These are phyloP conservation scores for Taphrina communis DNA, from an alignment of 1,139 yeast species.

Conservation along the genomic window DNA sequence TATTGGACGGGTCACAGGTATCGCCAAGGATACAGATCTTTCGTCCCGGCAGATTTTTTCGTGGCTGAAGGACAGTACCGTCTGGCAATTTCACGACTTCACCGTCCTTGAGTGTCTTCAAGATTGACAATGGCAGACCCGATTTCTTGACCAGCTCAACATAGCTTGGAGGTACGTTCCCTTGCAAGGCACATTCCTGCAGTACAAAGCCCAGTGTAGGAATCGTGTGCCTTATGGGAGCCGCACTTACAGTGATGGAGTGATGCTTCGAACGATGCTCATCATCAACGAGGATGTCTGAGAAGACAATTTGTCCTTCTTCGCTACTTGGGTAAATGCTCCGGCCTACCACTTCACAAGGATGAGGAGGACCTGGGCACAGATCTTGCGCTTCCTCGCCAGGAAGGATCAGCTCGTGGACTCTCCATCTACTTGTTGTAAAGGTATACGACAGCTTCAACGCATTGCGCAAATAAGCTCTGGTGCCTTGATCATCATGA, in stretches of 20 bases:
- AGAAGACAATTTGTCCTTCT: slow-evolving; percentile 4
- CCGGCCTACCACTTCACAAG: slow-evolving; percentile 28
- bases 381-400: slow-evolving; percentile 16
- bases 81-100: slow-evolving; percentile 9
- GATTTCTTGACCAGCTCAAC: slow-evolving; percentile 13
- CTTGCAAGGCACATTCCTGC: slow-evolving; percentile 17
- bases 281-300: slow-evolving; percentile 25
- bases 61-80: slow-evolving; percentile 32
- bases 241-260: slow-evolving; percentile 21
- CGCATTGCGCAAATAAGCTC: slow-evolving; percentile 26
- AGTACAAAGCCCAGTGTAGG: slow-evolving; percentile 38
- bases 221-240: slow-evolving; percentile 31
- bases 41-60: slow-evolving; percentile 22
- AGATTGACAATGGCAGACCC: slow-evolving; percentile 29
- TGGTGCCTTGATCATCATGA: neutral
- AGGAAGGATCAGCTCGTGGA: slow-evolving; percentile 37
- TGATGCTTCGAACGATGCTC: slow-evolving; percentile 12
- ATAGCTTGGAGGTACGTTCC: slow-evolving; percentile 9
- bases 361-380: slow-evolving; percentile 12
- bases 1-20: slow-evolving; percentile 38
- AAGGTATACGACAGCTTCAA: slow-evolving; percentile 20
- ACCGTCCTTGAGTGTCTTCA: slow-evolving; percentile 24
- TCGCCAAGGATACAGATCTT: slow-evolving; percentile 36
- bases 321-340: slow-evolving; percentile 1
- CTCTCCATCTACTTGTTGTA: slow-evolving; percentile 26